A percentile compares a stretch with the other conserved stretches of the same genome.
Evolutionary conservation across 1,284 basidiomycete species (phyloP).

Genomic region (Malassezia psittaci): DNA sequence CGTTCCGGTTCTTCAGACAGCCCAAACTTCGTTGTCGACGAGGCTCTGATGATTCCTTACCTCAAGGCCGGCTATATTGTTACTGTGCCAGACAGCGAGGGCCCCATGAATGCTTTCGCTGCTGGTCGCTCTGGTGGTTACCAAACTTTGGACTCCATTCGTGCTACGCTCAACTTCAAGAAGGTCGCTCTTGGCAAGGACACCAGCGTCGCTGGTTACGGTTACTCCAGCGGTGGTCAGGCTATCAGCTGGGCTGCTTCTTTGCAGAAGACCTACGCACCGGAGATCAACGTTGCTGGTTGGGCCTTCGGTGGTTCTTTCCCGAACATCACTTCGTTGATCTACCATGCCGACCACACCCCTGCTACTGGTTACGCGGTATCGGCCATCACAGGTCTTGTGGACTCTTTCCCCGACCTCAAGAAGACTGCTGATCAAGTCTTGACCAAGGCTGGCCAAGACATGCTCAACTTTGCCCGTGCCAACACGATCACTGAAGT

Average conservation of each 20-base stretch:
- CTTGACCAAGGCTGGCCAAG: not conserved
- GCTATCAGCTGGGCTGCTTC: conserved; percentile 33
- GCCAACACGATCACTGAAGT: not conserved
- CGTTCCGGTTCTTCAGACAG: not conserved
- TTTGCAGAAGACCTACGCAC: conserved; percentile 22
- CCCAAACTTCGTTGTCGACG: not conserved
- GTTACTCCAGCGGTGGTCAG: conserved; percentile 38
- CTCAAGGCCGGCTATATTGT: conserved; percentile 29
- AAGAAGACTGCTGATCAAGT: not conserved
- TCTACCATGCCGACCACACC: not conserved
- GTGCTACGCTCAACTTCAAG: conserved; percentile 23
- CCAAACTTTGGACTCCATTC: conserved; percentile 28
- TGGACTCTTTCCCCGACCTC: conserved; percentile 10
- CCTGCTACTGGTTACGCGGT: conserved; percentile 28
- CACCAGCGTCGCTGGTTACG: conserved; percentile 25
- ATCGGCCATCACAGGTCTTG: conserved; percentile 25
- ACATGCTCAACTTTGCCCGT: not conserved
- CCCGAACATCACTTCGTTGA: not conserved
- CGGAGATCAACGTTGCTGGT: conserved; percentile 18
- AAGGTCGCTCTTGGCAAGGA: conserved; percentile 20
- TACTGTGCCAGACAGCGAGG: conserved; percentile 32
- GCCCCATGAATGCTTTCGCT: conserved; percentile 27
- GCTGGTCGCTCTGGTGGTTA: conserved; percentile 27
- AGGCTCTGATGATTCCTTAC: conserved; percentile 18
- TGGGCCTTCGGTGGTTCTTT: conserved; percentile 2